These are phyloP conservation scores for Stereum hirsutum DNA, from an alignment of 1,284 basidiomycete species.

Conservation along the genomic window DNA sequence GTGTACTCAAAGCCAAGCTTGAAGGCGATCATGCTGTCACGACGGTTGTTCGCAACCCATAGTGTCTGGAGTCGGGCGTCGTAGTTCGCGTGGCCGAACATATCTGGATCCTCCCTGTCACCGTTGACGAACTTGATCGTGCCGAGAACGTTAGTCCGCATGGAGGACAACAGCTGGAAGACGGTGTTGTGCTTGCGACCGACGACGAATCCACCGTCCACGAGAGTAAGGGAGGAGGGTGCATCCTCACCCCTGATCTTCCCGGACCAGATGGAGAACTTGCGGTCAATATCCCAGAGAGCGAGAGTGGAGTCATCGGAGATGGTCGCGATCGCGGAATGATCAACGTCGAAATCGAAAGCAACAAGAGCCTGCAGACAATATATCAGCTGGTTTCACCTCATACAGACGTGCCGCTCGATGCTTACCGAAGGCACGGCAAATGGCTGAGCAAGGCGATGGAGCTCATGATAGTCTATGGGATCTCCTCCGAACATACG, in stretches of 20 bases:
- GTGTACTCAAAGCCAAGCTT: slow-evolving; percentile 61
- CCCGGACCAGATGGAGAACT: slow-evolving; percentile 61
- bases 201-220: slow-evolving; percentile 70
- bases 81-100: slow-evolving; percentile 80
- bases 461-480: slow-evolving; percentile 54
- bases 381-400: not conserved
- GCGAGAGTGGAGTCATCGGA: slow-evolving; percentile 72
- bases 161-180: slow-evolving; percentile 66
- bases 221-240: slow-evolving; percentile 72
- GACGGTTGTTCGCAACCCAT: slow-evolving; percentile 76
- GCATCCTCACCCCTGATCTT: slow-evolving; percentile 67
- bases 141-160: slow-evolving; percentile 63
- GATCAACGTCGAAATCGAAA: slow-evolving; percentile 71
- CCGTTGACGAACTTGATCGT: slow-evolving; percentile 71
- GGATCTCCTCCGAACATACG: slow-evolving; percentile 52
- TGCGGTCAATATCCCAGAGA: slow-evolving; percentile 71
- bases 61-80: slow-evolving; percentile 73
- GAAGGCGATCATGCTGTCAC: slow-evolving; percentile 74
- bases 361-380: slow-evolving; percentile 55
- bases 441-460: slow-evolving; percentile 57
- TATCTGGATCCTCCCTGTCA: slow-evolving; percentile 56
- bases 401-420: not conserved
- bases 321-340: slow-evolving; percentile 67
- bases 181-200: slow-evolving; percentile 74
- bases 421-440: slow-evolving; percentile 55